phyloP scores from a whole-genome alignment of 2,329 filamentous ascomycete genomes.

The Aspergillus costaricaensis region DNA sequence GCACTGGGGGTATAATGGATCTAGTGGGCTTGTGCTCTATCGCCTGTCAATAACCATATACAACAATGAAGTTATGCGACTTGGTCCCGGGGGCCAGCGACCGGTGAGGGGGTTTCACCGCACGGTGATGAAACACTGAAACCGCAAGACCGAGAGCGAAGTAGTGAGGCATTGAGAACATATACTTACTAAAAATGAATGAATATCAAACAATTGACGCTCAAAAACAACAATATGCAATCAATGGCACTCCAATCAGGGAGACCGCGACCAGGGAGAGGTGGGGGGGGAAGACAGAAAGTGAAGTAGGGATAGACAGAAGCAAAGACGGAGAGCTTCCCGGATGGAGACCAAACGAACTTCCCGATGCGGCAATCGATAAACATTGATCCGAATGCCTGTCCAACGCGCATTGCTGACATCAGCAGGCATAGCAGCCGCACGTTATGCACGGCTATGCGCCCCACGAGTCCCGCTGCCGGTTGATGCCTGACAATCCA shows the following conservation, averaged over 20 bases:
- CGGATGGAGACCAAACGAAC: conserved; percentile 22
- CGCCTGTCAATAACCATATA: neutral
- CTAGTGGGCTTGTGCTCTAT: conserved; percentile 11
- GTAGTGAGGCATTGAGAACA: neutral
- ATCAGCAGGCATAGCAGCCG: conserved; percentile 25
- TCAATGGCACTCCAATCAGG: conserved; percentile 29
- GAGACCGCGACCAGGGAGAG: conserved; percentile 20
- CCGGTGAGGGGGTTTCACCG: neutral
- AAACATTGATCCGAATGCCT: conserved; percentile 37
- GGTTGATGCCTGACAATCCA: conserved; percentile 14
- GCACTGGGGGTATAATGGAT: conserved; percentile 22
- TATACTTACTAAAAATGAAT: conserved; percentile 22
- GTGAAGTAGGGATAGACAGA: conserved; percentile 15
- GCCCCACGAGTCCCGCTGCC: conserved; percentile 6
- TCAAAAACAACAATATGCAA: conserved; percentile 30
- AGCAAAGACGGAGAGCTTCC: conserved; percentile 30
- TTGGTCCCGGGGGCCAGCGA: neutral
- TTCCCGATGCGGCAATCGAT: conserved; percentile 42
- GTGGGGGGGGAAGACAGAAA: conserved; percentile 14
- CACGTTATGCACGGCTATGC: conserved; percentile 9
- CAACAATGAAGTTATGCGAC: conserved; percentile 2
- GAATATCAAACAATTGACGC: conserved; percentile 26
- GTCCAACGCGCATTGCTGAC: conserved; percentile 30
- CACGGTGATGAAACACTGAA: neutral
- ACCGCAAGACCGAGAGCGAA: neutral